Evolutionary conservation across 352 stramenopile genomes (phyloP), one percentile per base, ranked within the genome.

Genomic region (Phytophthora pini): DNA sequence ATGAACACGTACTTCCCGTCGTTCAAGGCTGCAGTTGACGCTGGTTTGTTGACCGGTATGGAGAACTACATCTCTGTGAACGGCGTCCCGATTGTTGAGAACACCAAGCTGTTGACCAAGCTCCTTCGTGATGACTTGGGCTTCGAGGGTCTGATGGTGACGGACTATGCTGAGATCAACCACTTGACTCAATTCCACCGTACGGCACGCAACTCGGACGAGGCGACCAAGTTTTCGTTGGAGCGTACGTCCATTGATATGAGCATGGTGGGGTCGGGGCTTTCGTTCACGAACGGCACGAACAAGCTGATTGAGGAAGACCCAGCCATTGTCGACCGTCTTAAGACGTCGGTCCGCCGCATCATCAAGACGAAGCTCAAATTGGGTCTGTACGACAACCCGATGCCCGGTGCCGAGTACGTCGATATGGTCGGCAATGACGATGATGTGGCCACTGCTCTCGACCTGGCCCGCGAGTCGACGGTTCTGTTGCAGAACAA

Each of bases 61-160:
- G 92, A 97, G 69, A 93, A 70, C 55, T 98, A 98, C 75, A 95
- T 90, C 50, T 91, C 95, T 39, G 57, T 96, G 22, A 96, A 97
- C 56, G 90, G 89, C 7, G 80, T 97, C 3, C 92, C 93, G 0
- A 79, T 97, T 4, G 77, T 95, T 1, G 78, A 81, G 11, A 97
- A 90, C 39, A 74, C 68, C 3, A 81, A 90, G 43, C 17, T 90
- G 38, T 48, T 97, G 15, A 61, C 76, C 11, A 77, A 83, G 12
- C 51, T 98, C 29, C 61, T 97, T n/a, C 76, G 92, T 22, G 44
- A 84, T 13, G 70, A 94, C 40, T n/a, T n/a, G n/a, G n/a, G n/a
- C n/a, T n/a, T 96, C 60, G 68, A 92, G 6, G 88, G 90, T 6
- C 54, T 97, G 39, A 55, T 97, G 36, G 88, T 97, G n/a, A 97